phyloP scores from a whole-genome alignment of 805 yeast genomes.

The Yamadazyma nakazawae region DNA sequence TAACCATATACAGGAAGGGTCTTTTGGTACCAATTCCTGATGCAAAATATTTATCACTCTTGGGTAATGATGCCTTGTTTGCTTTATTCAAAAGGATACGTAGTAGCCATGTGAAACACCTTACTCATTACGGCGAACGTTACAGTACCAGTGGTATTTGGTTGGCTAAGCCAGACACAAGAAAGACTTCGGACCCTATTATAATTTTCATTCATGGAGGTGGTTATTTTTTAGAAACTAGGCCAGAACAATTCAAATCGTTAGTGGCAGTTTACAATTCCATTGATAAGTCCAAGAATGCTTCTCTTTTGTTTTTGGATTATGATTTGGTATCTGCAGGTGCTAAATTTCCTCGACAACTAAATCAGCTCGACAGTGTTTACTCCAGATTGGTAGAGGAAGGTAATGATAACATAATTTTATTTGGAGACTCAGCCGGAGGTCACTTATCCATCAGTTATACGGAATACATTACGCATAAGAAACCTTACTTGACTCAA shows the following conservation, averaged over 20 bases:
- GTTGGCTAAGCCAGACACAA: slow-evolving; percentile 28
- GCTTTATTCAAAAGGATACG: slow-evolving; percentile 1
- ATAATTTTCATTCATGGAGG: slow-evolving; percentile 39
- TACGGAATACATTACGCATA: slow-evolving; percentile 24
- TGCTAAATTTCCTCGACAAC: slow-evolving; percentile 28
- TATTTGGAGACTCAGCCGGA: slow-evolving; percentile 43
- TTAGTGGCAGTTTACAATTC: slow-evolving; percentile 24
- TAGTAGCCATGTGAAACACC: slow-evolving; percentile 2
- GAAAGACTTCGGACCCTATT: slow-evolving; percentile 27
- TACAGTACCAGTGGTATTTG: slow-evolving; percentile 30
- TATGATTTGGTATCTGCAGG: slow-evolving; percentile 28
- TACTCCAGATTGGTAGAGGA: slow-evolving; percentile 20
- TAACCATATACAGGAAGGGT: slow-evolving; percentile 13
- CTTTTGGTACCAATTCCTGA: slow-evolving; percentile 10
- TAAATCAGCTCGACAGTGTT: slow-evolving; percentile 26
- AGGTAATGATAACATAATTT: slow-evolving; percentile 24
- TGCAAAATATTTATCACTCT: slow-evolving; percentile 2
- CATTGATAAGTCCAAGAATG: slow-evolving; percentile 19
- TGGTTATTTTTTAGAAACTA: slow-evolving; percentile 30
- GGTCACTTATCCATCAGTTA: slow-evolving; percentile 32
- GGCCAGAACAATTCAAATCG: slow-evolving; percentile 25
- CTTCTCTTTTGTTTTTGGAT: slow-evolving; percentile 27
- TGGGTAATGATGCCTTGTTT: slow-evolving; percentile 8
- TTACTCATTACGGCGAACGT: slow-evolving; percentile 32
- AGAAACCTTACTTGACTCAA: slow-evolving; percentile 15